Evolutionary conservation across 2,329 filamentous ascomycete species (phyloP), one percentile per base, ranked within the genome.

Genomic region (Ophiostoma quercus): DNA sequence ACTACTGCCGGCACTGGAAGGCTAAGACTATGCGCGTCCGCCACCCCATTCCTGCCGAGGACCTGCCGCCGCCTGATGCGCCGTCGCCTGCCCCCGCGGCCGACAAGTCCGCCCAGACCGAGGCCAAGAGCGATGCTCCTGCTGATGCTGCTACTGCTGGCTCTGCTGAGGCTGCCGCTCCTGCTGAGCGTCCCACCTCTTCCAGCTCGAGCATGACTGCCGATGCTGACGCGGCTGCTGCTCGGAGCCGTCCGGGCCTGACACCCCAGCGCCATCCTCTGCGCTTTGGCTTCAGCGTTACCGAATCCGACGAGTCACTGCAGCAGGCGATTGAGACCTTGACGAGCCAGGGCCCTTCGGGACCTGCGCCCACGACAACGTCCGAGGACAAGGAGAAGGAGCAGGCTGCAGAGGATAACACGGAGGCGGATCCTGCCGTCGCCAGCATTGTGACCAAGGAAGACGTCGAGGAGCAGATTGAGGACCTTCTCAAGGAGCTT

Each of bases 401-500:
- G 19, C 43, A 47, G 43, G 19, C 19, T n/a, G 19, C 43, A 19
- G 62, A 34, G 34, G 63, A 66, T 60, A 34, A 60, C 7, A 11
- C 54, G n/a, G 75, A 69, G 12, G 76, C 76, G 11, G 69, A 75
- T 0, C 73, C 75, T 14, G 74, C 75, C 12, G 74, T 74, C 1
- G 75, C 76, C 70, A 75, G 11, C 77, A 75, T 41, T 73, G 75
- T 67, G 71, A 73, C 91, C 0, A 84, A 93, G 70, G 92, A 97
- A 71, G 90, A 93, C 73, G 83, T 99, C 7, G 92, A 97, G 72
- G 85, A 86, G 43, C 86, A 92, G 77, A 88, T 95, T 65, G 83
- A 85, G 4, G 85, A 84, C n/a, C 82, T 98, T 57, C 87, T 92
- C 54, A 84, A 87, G 25, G 89, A 92, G 70, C 80, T 98, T 69